Conservation (phyloP, 176 grass and related monocot species). For the Oryza longistaminata region DNA sequence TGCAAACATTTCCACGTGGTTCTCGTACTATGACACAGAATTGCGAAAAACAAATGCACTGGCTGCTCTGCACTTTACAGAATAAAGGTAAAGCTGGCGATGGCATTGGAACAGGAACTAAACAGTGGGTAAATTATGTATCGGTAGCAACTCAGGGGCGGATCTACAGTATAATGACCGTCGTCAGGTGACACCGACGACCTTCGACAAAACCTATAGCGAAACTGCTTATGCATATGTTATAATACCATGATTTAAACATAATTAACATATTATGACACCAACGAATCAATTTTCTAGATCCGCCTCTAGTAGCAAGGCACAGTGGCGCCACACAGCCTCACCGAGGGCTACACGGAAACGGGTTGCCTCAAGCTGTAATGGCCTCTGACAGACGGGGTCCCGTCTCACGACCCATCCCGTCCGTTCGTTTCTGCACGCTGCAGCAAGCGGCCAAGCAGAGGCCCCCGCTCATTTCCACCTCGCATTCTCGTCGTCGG, state of each 20-base stretch:
- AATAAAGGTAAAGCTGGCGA: too few relatives aligned
- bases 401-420: not conserved
- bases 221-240: too few relatives aligned
- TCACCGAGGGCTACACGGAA: not conserved
- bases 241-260: too few relatives aligned
- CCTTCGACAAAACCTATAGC: too few relatives aligned
- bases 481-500: not conserved
- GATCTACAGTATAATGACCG: too few relatives aligned
- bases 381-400: not conserved
- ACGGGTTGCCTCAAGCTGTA: not conserved
- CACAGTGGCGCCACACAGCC: too few relatives aligned
- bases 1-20: not conserved
- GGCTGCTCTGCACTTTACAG: not conserved
- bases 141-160: too few relatives aligned
- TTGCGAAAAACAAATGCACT: not conserved
- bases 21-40: not conserved
- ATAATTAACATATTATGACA: too few relatives aligned
- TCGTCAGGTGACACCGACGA: too few relatives aligned
- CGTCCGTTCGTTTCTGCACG: not conserved
- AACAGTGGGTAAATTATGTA: too few relatives aligned
- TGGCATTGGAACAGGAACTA: not conserved
- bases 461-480: not conserved
- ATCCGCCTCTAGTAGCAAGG: too few relatives aligned
- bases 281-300: too few relatives aligned
- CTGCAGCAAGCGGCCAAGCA: not conserved